Evolutionary conservation across 2,329 filamentous ascomycete species (phyloP), one percentile per base, ranked within the genome.

Genomic region (Ophioceras dolichostomum): DNA sequence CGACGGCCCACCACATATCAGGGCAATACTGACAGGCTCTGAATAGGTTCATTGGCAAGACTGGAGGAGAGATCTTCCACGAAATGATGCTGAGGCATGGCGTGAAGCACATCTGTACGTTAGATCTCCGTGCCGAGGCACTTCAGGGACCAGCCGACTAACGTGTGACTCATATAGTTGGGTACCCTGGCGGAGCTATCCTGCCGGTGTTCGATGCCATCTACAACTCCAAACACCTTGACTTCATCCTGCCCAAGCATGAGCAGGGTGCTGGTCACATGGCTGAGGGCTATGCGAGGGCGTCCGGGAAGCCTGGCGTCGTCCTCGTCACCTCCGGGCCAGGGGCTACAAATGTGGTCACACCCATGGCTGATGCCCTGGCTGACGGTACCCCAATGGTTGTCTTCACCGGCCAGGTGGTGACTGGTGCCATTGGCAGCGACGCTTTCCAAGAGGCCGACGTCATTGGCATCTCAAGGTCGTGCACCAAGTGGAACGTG

Each of bases 261-360:
- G 91, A 96, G 65, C 91, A 98, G 64, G 91, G 91, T 47, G 91
- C 91, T 41, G 91, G 91, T 45, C 91, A 98, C 64, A 98, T 96
- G 91, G 91, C 91, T 13, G 82, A 96, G 63, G 91, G 91, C 37
- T 96, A 96, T 58, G 91, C 91, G 39, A 80, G 91, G 51, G 89
- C 87, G 40, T 89, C 83, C 37, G 91, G 91, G 49, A 88, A 87
- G 65, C 87, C 88, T 41, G 91, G 91, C 55, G 91, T 96, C 40
- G 91, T 98, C 40, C 70, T 98, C 42, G 91, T 98, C 45, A 98
- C 91, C 27, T 96, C 91, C 10, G 91, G 91, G 26, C 91, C 91
- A 13, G 91, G 91, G 45, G 91, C 89, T 32, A 98, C 91, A 46
- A 98, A 98, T 55, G 84, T 95, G 45, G 76, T 96, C 44, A 96